Evolutionary conservation across 2,329 filamentous ascomycete species (phyloP).

Genomic region (Fusarium sarcochroum): DNA sequence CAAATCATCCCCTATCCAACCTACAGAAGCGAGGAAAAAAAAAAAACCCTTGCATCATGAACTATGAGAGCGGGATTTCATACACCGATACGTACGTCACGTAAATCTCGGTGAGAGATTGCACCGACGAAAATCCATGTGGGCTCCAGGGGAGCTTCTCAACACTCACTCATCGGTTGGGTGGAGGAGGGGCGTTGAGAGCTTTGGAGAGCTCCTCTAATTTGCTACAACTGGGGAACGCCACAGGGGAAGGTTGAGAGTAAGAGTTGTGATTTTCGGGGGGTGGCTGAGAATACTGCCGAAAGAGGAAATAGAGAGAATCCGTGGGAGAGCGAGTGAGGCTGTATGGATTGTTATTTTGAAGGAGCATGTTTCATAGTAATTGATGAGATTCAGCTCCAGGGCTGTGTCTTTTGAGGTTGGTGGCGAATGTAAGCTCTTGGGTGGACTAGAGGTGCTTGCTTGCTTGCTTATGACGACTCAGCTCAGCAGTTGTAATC

Average conservation of each 20-base stretch:
- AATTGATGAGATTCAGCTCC: neutral
- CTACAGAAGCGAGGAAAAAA: neutral
- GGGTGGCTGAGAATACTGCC: constrained; percentile 26
- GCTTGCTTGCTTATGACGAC: constrained; percentile 3
- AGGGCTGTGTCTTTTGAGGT: neutral
- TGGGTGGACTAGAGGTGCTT: neutral
- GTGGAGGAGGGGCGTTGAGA: constrained; percentile 39
- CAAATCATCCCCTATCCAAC: neutral
- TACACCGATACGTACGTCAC: neutral
- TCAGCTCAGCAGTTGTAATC: constrained; percentile 19
- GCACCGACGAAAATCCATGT: constrained; percentile 30
- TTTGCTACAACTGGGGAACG: constrained; percentile 18
- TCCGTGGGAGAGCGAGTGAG: neutral
- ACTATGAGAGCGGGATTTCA: neutral
- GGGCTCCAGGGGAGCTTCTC: constrained; percentile 35
- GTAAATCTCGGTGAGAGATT: constrained; percentile 40
- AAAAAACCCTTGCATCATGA: constrained; percentile 8
- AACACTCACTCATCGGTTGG: constrained; percentile 39
- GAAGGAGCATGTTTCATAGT: constrained; percentile 14
- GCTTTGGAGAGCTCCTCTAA: constrained; percentile 19
- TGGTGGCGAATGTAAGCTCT: constrained; percentile 6
- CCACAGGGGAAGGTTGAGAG: constrained; percentile 27
- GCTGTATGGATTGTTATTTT: neutral
- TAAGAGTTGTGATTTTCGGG: constrained; percentile 28
- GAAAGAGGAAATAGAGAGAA: constrained; percentile 11